Evolutionary conservation across 2,329 filamentous ascomycete genomes (phyloP).

Genomic region (Ceratocystis lukuohia): DNA sequence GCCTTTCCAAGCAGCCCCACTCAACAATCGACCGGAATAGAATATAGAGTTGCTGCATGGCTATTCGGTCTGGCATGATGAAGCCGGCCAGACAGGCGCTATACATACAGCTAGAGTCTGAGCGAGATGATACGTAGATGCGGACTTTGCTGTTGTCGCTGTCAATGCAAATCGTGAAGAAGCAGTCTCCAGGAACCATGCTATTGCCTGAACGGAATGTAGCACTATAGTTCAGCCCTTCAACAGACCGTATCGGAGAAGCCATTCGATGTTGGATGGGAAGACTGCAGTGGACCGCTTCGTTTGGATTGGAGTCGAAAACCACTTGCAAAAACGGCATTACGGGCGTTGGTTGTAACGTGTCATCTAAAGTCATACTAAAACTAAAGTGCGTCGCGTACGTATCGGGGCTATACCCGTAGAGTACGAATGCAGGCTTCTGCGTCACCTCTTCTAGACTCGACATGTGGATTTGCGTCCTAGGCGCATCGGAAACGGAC

Average conservation of each 20-base stretch:
- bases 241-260: neutral
- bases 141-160: constrained; percentile 7
- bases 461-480: neutral
- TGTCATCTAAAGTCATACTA: neutral
- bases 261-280: neutral
- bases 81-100: constrained; percentile 7
- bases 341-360: neutral
- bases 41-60: constrained; percentile 8
- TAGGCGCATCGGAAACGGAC: constrained; percentile 3
- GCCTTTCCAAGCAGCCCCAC: constrained; percentile 10
- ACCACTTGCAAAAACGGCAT: constrained; percentile 11
- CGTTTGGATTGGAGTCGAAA: constrained; percentile 11
- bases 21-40: constrained; percentile 11
- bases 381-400: neutral
- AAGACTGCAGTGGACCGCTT: neutral
- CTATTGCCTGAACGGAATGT: neutral
- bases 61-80: neutral
- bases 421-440: constrained; percentile 1
- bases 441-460: neutral
- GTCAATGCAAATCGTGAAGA: constrained; percentile 10
- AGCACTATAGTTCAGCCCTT: constrained; percentile 3
- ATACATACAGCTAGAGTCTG: neutral
- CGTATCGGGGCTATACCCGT: neutral
- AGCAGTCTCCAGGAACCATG: constrained; percentile 3
- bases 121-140: constrained; percentile 7